Evolutionary conservation across 768 basidiomycete species (phyloP).

Genomic region (Coprinopsis cinerea): DNA sequence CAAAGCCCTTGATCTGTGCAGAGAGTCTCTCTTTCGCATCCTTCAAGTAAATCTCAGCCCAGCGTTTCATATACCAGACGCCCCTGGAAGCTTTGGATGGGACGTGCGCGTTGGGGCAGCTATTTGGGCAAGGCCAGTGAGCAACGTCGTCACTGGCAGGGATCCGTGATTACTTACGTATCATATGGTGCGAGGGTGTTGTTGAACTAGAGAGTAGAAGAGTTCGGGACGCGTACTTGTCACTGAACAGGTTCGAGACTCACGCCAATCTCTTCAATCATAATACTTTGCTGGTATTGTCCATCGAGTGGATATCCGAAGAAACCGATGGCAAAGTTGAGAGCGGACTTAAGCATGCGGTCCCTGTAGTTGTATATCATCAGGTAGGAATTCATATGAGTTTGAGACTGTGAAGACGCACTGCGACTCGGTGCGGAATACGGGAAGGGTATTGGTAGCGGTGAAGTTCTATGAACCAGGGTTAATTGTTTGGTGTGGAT

Average conservation of each 20-base stretch:
- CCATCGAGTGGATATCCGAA: conserved; percentile 69
- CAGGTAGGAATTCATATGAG: neutral
- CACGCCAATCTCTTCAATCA: conserved; percentile 58
- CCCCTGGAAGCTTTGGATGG: conserved; percentile 51
- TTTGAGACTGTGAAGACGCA: conserved; percentile 22
- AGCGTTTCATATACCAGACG: conserved; percentile 49
- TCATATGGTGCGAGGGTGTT: conserved; percentile 84
- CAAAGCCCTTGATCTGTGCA: conserved; percentile 51
- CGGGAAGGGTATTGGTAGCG: conserved; percentile 54
- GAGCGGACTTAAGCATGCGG: conserved; percentile 62
- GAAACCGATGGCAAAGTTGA: conserved; percentile 70
- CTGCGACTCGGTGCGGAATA: conserved; percentile 78
- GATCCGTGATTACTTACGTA: conserved; percentile 38
- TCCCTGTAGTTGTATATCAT: conserved; percentile 35
- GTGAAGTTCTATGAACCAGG: conserved; percentile 45
- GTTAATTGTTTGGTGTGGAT: neutral
- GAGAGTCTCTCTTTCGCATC: conserved; percentile 59
- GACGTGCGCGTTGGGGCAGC: conserved; percentile 58
- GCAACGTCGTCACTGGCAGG: neutral
- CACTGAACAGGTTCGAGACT: conserved; percentile 17
- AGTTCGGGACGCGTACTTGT: neutral
- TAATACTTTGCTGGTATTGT: conserved; percentile 73
- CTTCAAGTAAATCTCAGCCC: conserved; percentile 69
- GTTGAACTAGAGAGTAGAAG: conserved; percentile 47
- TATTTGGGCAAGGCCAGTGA: conserved; percentile 13